Percentiles rank a stretch among this genome's conserved stretches.
These are phyloP conservation scores for Solanum bulbocastanum DNA, from an alignment of 257 asterid genomes.

Conservation along the genomic window DNA sequence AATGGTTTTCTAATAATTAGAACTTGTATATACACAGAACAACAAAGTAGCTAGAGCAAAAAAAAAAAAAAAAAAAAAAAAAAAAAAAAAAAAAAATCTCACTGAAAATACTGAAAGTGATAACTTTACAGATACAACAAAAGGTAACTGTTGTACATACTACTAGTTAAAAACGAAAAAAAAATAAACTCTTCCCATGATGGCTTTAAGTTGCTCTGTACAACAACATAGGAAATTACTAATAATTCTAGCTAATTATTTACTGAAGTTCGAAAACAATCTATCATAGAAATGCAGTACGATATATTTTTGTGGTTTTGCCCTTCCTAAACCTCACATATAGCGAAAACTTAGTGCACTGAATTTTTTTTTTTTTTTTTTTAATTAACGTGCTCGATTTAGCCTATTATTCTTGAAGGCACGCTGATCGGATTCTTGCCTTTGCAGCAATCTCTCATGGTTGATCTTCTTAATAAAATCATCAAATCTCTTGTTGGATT, in stretches of 20 bases:
- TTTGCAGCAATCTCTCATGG: neutral
- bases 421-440: constrained; percentile 9
- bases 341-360: neutral
- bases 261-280: no score
- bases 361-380: fast-evolving
- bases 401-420: neutral
- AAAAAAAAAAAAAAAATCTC: neutral
- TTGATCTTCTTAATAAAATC: neutral
- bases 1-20: neutral
- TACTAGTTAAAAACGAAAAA: neutral
- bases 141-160: neutral
- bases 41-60: neutral
- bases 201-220: neutral
- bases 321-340: neutral
- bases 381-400: neutral
- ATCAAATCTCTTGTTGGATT: neutral
- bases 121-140: neutral
- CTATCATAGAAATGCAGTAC: neutral
- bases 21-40: neutral
- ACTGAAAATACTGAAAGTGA: neutral
- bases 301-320: neutral
- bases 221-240: neutral
- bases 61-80: no score
- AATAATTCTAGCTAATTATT: neutral
- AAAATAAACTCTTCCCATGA: no score